These are phyloP conservation scores for Kurtzmaniella cleridarum DNA, from an alignment of 805 yeast genomes.

Conservation along the genomic window DNA sequence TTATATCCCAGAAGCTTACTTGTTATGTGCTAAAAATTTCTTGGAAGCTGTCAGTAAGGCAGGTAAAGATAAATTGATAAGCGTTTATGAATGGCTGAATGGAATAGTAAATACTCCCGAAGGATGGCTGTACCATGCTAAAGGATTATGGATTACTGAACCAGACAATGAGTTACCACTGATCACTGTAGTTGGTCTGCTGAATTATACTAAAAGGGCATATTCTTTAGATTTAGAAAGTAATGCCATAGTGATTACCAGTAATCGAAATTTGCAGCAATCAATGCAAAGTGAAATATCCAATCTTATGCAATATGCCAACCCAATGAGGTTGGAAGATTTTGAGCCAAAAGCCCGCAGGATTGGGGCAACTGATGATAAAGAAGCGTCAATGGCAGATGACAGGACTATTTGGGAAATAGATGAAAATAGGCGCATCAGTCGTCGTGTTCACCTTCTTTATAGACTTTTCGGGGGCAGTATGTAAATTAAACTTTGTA, in stretches of 20 bases:
- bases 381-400: conserved; percentile 1
- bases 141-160: conserved; percentile 80
- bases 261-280: conserved; percentile 51
- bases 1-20: conserved; percentile 81
- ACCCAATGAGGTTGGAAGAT: conserved; percentile 51
- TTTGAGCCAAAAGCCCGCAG: conserved; percentile 36
- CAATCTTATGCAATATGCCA: conserved; percentile 51
- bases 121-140: conserved; percentile 99
- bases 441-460: conserved; percentile 60
- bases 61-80: conserved; percentile 42
- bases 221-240: conserved; percentile 84
- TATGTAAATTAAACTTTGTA: conserved; percentile 17
- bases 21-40: conserved; percentile 67
- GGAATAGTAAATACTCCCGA: conserved; percentile 75
- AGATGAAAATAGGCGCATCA: conserved; percentile 55
- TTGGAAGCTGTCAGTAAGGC: conserved; percentile 43
- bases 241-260: conserved; percentile 75
- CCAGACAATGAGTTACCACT: conserved; percentile 59
- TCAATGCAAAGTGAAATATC: conserved; percentile 60
- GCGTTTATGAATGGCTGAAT: conserved; percentile 76
- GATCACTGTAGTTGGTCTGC: conserved; percentile 82
- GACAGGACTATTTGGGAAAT: conserved; percentile 22
- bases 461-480: conserved; percentile 58
- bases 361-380: not conserved
- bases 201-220: conserved; percentile 89